Evolutionary conservation across 2,329 filamentous ascomycete genomes (phyloP).

Genomic region (Colletotrichum sp.): DNA sequence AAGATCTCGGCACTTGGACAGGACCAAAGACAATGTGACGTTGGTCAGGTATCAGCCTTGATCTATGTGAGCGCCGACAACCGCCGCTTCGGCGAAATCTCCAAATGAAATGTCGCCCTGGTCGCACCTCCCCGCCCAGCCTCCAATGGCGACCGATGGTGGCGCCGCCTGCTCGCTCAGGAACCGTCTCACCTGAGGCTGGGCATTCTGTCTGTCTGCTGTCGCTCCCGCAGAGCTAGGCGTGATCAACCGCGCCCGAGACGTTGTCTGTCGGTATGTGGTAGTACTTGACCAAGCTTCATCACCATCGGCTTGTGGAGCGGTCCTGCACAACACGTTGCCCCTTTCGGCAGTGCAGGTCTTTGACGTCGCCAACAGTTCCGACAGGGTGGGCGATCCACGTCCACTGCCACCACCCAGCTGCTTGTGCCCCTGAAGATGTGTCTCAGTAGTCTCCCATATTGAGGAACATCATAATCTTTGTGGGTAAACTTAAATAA

Average conservation of each 20-base stretch:
- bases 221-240: not conserved
- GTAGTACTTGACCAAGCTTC: not conserved
- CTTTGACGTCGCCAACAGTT: not conserved
- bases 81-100: not conserved
- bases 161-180: not conserved
- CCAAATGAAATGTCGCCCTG: not conserved
- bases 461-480: not conserved
- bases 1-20: not conserved
- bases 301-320: not conserved
- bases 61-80: not conserved
- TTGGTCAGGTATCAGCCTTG: not conserved
- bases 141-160: not conserved
- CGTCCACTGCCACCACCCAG: not conserved
- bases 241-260: not conserved
- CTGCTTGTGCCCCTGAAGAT: fast-evolving
- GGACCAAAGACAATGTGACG: not conserved
- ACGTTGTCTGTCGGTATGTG: not conserved
- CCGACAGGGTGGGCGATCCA: not conserved
- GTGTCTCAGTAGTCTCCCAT: not conserved
- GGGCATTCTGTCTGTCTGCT: not conserved
- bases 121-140: not conserved
- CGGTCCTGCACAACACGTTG: not conserved
- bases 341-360: not conserved
- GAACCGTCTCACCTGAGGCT: not conserved
- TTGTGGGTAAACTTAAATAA: not conserved